Evolutionary conservation across 768 basidiomycete genomes (phyloP), one percentile per base, ranked within the genome.

Genomic region (Boletus patriciae): DNA sequence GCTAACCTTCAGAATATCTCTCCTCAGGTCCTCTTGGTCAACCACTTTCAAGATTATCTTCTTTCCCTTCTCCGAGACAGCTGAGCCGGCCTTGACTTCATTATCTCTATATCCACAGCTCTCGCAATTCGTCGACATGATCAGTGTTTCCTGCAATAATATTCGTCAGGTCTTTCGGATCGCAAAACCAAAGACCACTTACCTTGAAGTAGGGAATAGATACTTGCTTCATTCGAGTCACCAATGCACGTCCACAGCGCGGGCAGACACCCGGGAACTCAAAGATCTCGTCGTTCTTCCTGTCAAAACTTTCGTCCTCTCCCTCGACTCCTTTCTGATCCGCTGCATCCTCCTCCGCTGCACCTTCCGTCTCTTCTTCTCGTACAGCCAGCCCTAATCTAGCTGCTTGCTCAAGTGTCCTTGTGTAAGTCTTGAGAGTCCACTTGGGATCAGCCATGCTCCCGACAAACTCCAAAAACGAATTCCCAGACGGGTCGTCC

Each of bases 121-220:
- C 55, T 94, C 92, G 70, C 97, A 98, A 70, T 97, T 98, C 7
- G 95, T 95, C 23, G 96, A 96, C 94, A 98, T 98, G 74, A 98
- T 96, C 52, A 98, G 75, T 54, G 94, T 88, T 64, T 99, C 94
- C 95, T 97, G 44, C 15, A 33, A 42, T 9, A 18, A 21, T 41
- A 23, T 29, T 60, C 8, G 34, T 55, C 8, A 9, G 25, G 19
- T 41, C 11, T 33, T 16, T 4, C 21, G 18, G 25, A 33, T 40
- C 4, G 36, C 31, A 7, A 46, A 34, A 4, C 9, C 16, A 42
- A 46, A 31, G 25, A 41, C 1, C 12, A 42, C 58, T 36, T 38
- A 87, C 94, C 82, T 99, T 93, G 82, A 99, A 98, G 73, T 99
- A 94, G 0, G 97, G 97, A 62, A 99, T 97, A 59, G 84, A 86